A percentile compares a stretch with the other conserved stretches of the same genome.
These are phyloP conservation scores for Suillus cothurnatus DNA, from an alignment of 768 basidiomycete genomes.

Conservation along the genomic window DNA sequence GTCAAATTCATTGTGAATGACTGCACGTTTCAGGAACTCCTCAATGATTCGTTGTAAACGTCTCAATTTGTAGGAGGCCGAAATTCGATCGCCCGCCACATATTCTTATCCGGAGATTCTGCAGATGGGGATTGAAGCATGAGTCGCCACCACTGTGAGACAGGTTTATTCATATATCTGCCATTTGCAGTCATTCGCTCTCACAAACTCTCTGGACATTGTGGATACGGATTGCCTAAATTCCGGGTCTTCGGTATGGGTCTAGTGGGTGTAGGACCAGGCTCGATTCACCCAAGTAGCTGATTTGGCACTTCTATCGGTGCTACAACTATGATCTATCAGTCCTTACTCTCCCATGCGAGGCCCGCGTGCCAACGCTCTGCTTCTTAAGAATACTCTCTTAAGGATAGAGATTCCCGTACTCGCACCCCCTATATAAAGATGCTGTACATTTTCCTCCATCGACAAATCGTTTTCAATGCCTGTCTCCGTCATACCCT, in stretches of 20 bases:
- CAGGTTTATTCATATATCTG: not conserved
- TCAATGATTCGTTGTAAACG: not conserved
- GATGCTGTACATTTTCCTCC: slow-evolving; percentile 1
- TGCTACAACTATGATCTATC: not conserved
- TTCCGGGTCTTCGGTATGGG: not conserved
- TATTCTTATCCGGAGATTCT: not conserved
- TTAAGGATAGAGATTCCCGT: not conserved
- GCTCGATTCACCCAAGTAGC: not conserved
- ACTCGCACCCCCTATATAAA: slow-evolving; percentile 10
- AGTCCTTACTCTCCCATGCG: not conserved
- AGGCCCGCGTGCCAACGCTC: too few species aligned
- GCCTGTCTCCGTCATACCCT: slow-evolving; percentile 8
- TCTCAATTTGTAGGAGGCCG: not conserved
- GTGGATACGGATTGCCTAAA: not conserved
- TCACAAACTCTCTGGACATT: not conserved
- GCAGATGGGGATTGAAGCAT: not conserved
- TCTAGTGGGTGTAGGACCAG: too few species aligned
- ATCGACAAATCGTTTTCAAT: not conserved
- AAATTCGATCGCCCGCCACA: not conserved
- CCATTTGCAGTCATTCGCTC: not conserved
- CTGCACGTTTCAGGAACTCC: not conserved
- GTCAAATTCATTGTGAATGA: not conserved
- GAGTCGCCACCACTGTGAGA: not conserved
- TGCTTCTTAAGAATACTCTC: not conserved
- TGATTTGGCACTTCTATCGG: not conserved